Conservation (phyloP, 1,284 basidiomycete genomes). For the Ganoderma leucocontextum region DNA sequence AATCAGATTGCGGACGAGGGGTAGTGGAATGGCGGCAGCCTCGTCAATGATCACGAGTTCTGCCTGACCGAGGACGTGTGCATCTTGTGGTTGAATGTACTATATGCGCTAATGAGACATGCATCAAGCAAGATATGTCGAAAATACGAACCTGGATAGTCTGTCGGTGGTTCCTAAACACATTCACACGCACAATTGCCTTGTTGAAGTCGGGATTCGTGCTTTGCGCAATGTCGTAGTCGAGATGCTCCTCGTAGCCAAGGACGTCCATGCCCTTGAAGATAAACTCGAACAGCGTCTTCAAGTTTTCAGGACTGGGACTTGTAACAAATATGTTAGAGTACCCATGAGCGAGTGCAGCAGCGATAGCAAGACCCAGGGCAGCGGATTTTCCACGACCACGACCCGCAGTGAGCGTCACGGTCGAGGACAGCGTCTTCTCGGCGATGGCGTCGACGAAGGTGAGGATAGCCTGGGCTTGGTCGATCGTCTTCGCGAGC, state of each 20-base stretch:
- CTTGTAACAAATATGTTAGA: constrained; percentile 99
- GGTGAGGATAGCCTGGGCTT: constrained; percentile 90
- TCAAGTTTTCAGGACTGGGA: constrained; percentile 97
- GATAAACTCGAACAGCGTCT: constrained; percentile 97
- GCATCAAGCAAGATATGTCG: not conserved
- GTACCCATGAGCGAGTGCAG: constrained; percentile 94
- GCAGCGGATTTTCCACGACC: constrained; percentile 98
- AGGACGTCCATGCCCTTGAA: constrained; percentile 97
- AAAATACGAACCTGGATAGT: constrained; percentile 81
- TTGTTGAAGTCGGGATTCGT: constrained; percentile 96
- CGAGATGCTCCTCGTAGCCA: constrained; percentile 97
- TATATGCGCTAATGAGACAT: constrained; percentile 41
- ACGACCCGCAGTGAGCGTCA: constrained; percentile 93
- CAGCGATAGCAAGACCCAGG: constrained; percentile 92
- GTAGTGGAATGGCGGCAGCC: constrained; percentile 97
- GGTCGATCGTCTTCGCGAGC: constrained; percentile 93
- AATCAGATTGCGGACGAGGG: constrained; percentile 93
- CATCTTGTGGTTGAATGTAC: constrained; percentile 98
- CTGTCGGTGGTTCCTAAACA: constrained; percentile 93
- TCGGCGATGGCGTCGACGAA: constrained; percentile 93
- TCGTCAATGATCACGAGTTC: constrained; percentile 99
- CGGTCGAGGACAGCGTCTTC: constrained; percentile 94
- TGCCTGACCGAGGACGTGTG: constrained; percentile 96
- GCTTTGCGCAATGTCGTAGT: constrained; percentile 96
- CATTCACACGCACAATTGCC: constrained; percentile 95